Percentiles rank a stretch among this genome's conserved stretches.
Conservation (phyloP, 192 early-diverging fungal genomes). For the Linnemannia schmuckeri region DNA sequence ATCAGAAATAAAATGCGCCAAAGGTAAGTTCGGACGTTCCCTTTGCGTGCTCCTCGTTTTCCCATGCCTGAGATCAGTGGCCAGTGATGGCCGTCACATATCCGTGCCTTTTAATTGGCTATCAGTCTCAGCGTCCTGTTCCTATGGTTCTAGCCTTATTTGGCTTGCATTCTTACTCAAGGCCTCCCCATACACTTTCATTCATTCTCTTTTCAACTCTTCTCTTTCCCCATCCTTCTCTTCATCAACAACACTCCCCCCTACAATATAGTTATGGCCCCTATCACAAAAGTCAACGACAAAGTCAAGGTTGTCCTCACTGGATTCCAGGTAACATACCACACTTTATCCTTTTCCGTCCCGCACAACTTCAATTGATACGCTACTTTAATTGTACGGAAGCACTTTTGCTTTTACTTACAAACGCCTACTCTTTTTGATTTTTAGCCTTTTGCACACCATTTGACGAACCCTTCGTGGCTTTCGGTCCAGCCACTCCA, state of each 20-base stretch:
- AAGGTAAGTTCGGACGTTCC: too few species aligned
- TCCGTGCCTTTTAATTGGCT: not conserved
- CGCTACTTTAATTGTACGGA: too few species aligned
- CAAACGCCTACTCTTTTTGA: not conserved
- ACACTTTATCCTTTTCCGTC: not conserved
- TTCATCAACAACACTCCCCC: not conserved
- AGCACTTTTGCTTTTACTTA: not conserved
- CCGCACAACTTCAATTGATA: not conserved
- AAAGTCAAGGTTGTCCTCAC: slow-evolving; percentile 53
- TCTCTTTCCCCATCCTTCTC: not conserved
- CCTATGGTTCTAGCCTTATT: not conserved
- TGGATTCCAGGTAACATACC: slow-evolving; percentile 44
- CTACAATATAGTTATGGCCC: slow-evolving; percentile 25
- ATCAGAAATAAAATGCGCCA: not conserved
- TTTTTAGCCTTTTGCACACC: slow-evolving; percentile 35
- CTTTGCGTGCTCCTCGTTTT: not conserved
- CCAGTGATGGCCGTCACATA: too few species aligned
- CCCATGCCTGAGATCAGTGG: not conserved
- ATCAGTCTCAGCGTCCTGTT: too few species aligned
- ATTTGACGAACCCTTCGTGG: slow-evolving; percentile 52
- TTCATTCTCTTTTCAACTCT: not conserved
- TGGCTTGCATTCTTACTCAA: too few species aligned
- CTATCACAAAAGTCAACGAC: slow-evolving; percentile 26
- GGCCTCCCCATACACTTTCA: too few species aligned
- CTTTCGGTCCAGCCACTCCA: slow-evolving; percentile 36